Conservation (phyloP, 495 filamentous ascomycete species). For the Penicillium simplicissimum region DNA sequence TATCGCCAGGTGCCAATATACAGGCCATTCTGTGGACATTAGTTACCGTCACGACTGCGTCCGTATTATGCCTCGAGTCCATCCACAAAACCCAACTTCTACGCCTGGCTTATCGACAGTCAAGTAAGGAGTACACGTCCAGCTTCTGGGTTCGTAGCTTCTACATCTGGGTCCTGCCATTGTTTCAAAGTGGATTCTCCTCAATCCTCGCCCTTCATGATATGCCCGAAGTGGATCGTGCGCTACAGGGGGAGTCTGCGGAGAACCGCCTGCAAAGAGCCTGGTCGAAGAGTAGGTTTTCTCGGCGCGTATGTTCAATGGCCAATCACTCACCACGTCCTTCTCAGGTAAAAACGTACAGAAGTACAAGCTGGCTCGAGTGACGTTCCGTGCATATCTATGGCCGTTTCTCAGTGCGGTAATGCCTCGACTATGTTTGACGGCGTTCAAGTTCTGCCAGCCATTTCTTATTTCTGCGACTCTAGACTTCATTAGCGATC, state of each 20-base stretch:
- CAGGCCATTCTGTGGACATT: conserved; percentile 17
- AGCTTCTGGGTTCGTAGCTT: conserved; percentile 36
- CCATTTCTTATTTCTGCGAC: conserved; percentile 58
- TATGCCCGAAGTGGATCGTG: conserved; percentile 24
- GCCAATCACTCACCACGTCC: neutral
- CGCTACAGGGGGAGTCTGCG: conserved; percentile 4
- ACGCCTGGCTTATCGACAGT: conserved; percentile 19
- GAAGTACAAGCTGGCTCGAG: conserved; percentile 18
- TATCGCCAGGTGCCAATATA: neutral
- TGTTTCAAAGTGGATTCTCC: conserved; percentile 30
- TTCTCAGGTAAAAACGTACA: neutral
- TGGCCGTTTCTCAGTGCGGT: conserved; percentile 41
- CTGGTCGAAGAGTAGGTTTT: conserved; percentile 6
- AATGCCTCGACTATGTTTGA: conserved; percentile 49
- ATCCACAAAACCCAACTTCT: conserved; percentile 23
- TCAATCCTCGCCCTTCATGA: conserved; percentile 29
- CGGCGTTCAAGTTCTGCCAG: conserved; percentile 58
- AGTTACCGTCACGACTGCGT: conserved; percentile 16
- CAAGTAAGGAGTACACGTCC: conserved; percentile 24
- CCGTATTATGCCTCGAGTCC: conserved; percentile 27
- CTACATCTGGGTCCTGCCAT: conserved; percentile 36
- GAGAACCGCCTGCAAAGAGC: neutral
- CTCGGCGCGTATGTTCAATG: neutral
- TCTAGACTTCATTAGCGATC: conserved; percentile 36
- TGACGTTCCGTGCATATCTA: conserved; percentile 20